Evolutionary conservation across 768 basidiomycete genomes (phyloP), one percentile per base, ranked within the genome.

Genomic region (Pisolithus tinctorius): DNA sequence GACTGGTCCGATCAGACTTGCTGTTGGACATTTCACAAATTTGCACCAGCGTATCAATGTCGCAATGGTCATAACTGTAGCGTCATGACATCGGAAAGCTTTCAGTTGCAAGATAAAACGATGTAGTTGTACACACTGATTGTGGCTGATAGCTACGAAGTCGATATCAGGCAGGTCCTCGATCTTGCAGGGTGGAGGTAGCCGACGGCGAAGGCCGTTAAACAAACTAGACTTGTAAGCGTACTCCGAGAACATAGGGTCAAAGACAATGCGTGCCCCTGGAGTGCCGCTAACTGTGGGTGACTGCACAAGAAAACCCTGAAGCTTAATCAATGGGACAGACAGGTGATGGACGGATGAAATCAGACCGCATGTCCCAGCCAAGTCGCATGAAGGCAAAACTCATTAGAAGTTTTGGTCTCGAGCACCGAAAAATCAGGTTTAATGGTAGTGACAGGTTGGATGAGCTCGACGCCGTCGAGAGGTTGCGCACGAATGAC

Each of bases 61-160:
- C 72, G n/a, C 73, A 66, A 51, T 75, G 74, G 55, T 74, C 73
- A 55, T 73, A 74, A 55, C 74, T 74, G 43, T 29, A 14, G 38
- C 2, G 31, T 42, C 44, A 23, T 17, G 2, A 11, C 2, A 23
- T 40, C 13, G 1, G n/a, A n/a, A n/a, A 26, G 13, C 23, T 4
- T 23, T 14, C 25, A 44, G 23, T 14, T 14, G 1, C 7, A 17
- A n/a, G 31, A 29, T 39, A n/a, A 25, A 13, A 23, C n/a, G 23
- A 48, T 23, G 37, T 31, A 37, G 6, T 36, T 41, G 27, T 27
- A 62, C 69, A n/a, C 43, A 75, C 74, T 75, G 74, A 57, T 75
- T 74, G 55, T 75, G 74, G 25, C 66, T 69, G 43, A 72, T 69
- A 3, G 64, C 66, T 20, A 75, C 68, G 42, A 66, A 69, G 46